phyloP scores from a whole-genome alignment of 1,139 yeast genomes.

The Candida tetrigidarum region DNA sequence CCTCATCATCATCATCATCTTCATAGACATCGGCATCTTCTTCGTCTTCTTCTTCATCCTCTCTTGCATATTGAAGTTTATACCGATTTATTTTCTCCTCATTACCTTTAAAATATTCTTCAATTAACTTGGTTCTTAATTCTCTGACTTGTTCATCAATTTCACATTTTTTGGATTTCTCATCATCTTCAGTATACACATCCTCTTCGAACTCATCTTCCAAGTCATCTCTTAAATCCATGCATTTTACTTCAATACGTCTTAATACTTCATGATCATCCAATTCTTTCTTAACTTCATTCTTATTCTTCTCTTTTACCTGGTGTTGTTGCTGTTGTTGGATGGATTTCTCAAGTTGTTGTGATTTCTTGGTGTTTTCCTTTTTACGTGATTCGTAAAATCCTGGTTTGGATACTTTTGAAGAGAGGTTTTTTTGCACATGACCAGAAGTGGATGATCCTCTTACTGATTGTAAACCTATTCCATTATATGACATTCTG shows the following conservation, averaged over 20 bases:
- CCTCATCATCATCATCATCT: too few species aligned
- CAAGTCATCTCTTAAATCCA: constrained; percentile 56
- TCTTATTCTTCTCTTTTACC: constrained; percentile 17
- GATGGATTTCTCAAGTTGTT: constrained; percentile 15
- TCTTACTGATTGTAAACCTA: constrained; percentile 65
- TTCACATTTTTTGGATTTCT: constrained; percentile 33
- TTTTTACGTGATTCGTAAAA: constrained; percentile 18
- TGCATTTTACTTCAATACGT: constrained; percentile 54
- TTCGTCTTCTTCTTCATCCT: too few species aligned
- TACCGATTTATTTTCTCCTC: constrained; percentile 6
- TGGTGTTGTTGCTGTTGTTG: constrained; percentile 18
- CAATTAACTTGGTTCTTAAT: constrained; percentile 26
- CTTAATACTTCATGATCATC: constrained; percentile 52
- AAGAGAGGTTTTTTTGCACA: constrained; percentile 55
- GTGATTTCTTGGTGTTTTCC: constrained; percentile 4
- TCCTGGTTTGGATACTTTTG: constrained; percentile 23
- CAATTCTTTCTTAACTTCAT: constrained; percentile 32
- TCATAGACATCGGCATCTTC: too few species aligned
- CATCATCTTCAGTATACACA: too few species aligned
- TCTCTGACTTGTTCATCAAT: constrained; percentile 26
- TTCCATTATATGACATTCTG: constrained; percentile 68
- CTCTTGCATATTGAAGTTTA: constrained; percentile 13
- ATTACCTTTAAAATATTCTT: constrained; percentile 1
- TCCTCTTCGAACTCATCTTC: too few species aligned
- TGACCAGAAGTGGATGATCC: constrained; percentile 80